phyloP scores from a whole-genome alignment of 306 rosid genomes.

The Quercus cerris region DNA sequence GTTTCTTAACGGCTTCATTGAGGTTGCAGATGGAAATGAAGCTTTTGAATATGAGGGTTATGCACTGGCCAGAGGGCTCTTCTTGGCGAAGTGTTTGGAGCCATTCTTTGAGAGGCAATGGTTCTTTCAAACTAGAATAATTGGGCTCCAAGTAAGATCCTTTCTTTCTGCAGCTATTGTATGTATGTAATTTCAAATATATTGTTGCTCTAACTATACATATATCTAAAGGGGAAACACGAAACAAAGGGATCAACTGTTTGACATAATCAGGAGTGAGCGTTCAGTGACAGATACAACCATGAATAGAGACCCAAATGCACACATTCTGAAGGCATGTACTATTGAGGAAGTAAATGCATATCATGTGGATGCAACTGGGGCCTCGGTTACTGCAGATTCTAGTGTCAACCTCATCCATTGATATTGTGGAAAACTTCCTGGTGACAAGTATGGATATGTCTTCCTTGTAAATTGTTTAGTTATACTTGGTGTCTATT shows the following conservation, averaged over 20 bases:
- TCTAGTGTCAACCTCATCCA: conserved; percentile 60
- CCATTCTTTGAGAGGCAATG: too few species aligned
- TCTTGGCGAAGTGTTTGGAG: too few species aligned
- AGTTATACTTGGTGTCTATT: too few species aligned
- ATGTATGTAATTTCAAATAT: neutral
- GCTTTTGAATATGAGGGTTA: too few species aligned
- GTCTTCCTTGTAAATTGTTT: neutral
- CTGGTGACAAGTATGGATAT: conserved; percentile 54
- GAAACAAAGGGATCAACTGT: conserved; percentile 69
- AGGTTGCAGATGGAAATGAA: too few species aligned
- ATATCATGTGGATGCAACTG: conserved; percentile 63
- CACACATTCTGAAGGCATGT: conserved; percentile 29
- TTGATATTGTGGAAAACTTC: conserved; percentile 65
- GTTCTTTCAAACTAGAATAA: too few species aligned
- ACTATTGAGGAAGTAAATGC: conserved; percentile 26
- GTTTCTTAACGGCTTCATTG: too few species aligned
- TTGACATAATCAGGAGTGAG: conserved; percentile 73
- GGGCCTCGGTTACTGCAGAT: conserved; percentile 69
- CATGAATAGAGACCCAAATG: conserved; percentile 43
- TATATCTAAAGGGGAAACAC: conserved; percentile 61
- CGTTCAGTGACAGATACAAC: conserved; percentile 65
- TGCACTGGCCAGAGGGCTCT: too few species aligned
- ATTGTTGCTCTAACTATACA: neutral
- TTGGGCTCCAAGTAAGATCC: too few species aligned
- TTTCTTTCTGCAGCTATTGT: neutral